Percentiles rank a stretch among this genome's conserved stretches.
phyloP scores from a whole-genome alignment of 352 stramenopile genomes.

The Thalassiosira mediterranea region DNA sequence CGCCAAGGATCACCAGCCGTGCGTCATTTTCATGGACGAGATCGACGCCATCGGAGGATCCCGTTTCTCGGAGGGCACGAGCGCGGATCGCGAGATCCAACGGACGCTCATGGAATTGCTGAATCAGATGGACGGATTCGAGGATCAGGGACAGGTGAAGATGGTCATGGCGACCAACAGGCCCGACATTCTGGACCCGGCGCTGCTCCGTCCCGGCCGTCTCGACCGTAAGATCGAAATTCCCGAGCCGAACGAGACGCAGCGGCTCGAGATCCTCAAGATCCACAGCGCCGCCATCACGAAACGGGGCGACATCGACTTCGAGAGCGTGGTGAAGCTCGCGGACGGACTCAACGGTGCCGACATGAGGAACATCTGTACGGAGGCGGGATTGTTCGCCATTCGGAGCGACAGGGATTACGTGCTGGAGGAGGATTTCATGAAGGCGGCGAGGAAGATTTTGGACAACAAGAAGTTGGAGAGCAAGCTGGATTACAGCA shows the following conservation, averaged over 20 bases:
- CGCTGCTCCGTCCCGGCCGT: constrained; percentile 95
- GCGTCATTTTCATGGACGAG: constrained; percentile 99
- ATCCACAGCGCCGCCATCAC: constrained; percentile 98
- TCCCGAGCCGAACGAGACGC: constrained; percentile 97
- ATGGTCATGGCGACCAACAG: constrained; percentile 99
- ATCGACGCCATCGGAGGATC: constrained; percentile 99
- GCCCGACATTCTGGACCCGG: constrained; percentile 98
- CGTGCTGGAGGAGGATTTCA: constrained; percentile 99
- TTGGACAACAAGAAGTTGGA: constrained; percentile 99
- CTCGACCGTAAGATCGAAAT: constrained; percentile 99
- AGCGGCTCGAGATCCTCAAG: constrained; percentile 97
- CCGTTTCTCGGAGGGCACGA: constrained; percentile 96
- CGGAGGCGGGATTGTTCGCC: constrained; percentile 94
- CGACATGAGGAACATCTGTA: constrained; percentile 99
- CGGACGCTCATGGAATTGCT: constrained; percentile 99
- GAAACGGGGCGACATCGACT: constrained; percentile 99
- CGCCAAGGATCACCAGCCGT: constrained; percentile 97
- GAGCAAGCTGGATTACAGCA: constrained; percentile 99
- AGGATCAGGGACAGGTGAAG: constrained; percentile 97
- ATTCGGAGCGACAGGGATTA: constrained; percentile 98
- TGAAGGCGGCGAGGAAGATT: constrained; percentile 99
- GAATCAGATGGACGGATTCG: constrained; percentile 99
- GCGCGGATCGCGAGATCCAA: constrained; percentile 96
- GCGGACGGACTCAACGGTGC: constrained; percentile 99
- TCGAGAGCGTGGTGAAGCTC: constrained; percentile 99